Evolutionary conservation across 2,329 filamentous ascomycete species (phyloP).

Genomic region (Byssochlamys sp.): DNA sequence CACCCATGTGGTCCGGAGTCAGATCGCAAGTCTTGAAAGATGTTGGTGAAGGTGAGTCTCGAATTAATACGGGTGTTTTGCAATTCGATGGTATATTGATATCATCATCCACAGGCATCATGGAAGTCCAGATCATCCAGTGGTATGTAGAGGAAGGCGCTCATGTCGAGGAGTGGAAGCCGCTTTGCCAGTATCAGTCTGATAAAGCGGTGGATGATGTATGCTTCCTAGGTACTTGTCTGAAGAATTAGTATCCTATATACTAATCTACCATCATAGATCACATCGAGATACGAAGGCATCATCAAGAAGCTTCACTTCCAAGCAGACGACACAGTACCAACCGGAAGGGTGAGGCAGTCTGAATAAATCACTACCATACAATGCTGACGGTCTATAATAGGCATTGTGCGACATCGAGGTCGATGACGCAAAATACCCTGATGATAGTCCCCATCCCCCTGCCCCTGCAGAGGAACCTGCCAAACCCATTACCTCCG

Average conservation of each 20-base stretch:
- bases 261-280: slow-evolving; percentile 49
- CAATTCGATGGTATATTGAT: slow-evolving; percentile 10
- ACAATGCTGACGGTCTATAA: slow-evolving; percentile 5
- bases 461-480: slow-evolving; percentile 18
- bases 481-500: slow-evolving; percentile 10
- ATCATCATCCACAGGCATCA: slow-evolving; percentile 59
- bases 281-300: slow-evolving; percentile 88
- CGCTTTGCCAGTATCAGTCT: slow-evolving; percentile 93
- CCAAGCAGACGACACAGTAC: slow-evolving; percentile 90
- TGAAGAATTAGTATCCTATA: neutral
- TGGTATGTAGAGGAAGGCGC: slow-evolving; percentile 98
- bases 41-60: slow-evolving; percentile 32
- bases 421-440: slow-evolving; percentile 65
- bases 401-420: slow-evolving; percentile 89
- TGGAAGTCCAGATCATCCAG: slow-evolving; percentile 97
- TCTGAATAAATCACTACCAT: too few relatives aligned
- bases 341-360: slow-evolving; percentile 60
- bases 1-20: slow-evolving; percentile 24
- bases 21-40: slow-evolving; percentile 35
- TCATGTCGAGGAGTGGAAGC: slow-evolving; percentile 93
- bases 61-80: neutral
- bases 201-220: slow-evolving; percentile 73
- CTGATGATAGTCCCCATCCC: slow-evolving; percentile 42
- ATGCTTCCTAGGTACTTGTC: slow-evolving; percentile 4
- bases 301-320: slow-evolving; percentile 95